Percentiles rank a stretch among this genome's conserved stretches.
phyloP scores from a whole-genome alignment of 495 filamentous ascomycete genomes.

The Chaetomium tenue region DNA sequence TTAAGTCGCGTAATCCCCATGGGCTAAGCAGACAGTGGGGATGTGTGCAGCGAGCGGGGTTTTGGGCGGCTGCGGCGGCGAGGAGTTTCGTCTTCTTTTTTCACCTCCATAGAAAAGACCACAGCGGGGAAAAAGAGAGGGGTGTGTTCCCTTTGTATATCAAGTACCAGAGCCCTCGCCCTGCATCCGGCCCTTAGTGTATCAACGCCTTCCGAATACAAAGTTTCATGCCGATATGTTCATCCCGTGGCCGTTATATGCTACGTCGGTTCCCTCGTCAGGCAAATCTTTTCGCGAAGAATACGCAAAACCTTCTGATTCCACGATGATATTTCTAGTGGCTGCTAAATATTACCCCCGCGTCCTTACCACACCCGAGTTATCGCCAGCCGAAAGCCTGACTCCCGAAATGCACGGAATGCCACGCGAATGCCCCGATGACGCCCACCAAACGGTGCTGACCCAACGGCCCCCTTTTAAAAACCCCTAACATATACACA shows the following conservation, averaged over 20 bases:
- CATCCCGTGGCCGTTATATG: background rate
- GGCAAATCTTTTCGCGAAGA: background rate
- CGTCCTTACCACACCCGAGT: background rate
- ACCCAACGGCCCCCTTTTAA: background rate
- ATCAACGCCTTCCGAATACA: conserved; percentile 25
- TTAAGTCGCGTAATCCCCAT: conserved; percentile 25
- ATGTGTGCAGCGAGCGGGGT: conserved; percentile 12
- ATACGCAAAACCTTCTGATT: background rate
- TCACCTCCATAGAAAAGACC: conserved; percentile 12
- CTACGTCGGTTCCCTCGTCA: background rate
- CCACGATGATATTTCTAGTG: background rate
- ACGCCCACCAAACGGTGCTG: background rate
- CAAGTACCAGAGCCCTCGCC: conserved; percentile 16
- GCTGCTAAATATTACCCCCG: background rate
- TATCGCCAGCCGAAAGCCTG: background rate
- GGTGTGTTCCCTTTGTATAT: conserved; percentile 19
- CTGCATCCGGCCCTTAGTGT: conserved; percentile 18
- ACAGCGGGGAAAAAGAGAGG: background rate
- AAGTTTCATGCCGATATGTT: conserved; percentile 11
- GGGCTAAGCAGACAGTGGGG: conserved; percentile 18
- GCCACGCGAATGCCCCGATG: conserved; percentile 1
- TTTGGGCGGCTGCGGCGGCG: background rate
- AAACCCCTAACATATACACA: background rate
- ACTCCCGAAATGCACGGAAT: background rate
- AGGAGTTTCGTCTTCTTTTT: conserved; percentile 11